These are phyloP conservation scores for Oemleria cerasiformis DNA, from an alignment of 306 rosid species.

Conservation along the genomic window DNA sequence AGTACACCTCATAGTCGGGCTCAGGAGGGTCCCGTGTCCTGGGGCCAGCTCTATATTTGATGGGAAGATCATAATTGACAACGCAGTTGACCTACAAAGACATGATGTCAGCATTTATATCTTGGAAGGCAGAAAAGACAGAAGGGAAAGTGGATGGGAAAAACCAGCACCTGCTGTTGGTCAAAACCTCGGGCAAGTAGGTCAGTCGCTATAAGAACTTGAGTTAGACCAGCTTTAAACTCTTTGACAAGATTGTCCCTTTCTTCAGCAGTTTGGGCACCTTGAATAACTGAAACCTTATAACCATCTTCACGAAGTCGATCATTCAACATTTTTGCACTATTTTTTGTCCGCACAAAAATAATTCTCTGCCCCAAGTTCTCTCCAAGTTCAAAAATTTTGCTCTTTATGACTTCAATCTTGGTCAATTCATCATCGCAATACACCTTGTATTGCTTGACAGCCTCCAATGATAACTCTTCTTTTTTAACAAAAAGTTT, in stretches of 20 bases:
- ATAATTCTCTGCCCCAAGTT: slow-evolving; percentile 86
- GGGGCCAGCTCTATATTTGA: slow-evolving; percentile 31
- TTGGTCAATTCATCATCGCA: slow-evolving; percentile 67
- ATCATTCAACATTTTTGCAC: slow-evolving; percentile 60
- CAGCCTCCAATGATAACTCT: slow-evolving; percentile 71
- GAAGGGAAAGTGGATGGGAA: not conserved
- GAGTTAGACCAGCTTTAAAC: slow-evolving; percentile 76
- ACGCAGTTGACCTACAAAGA: slow-evolving; percentile 65
- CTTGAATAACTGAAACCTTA: slow-evolving; percentile 71
- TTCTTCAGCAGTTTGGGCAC: slow-evolving; percentile 51
- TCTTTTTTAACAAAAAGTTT: slow-evolving; percentile 83
- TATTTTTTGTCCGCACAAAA: slow-evolving; percentile 66
- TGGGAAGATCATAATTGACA: slow-evolving; percentile 79
- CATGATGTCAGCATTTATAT: slow-evolving; percentile 15
- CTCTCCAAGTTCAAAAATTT: slow-evolving; percentile 79
- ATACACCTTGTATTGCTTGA: slow-evolving; percentile 77
- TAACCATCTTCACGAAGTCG: slow-evolving; percentile 61
- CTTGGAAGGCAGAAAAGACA: not conserved
- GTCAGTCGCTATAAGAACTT: slow-evolving; percentile 83
- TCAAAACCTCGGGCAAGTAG: slow-evolving; percentile 84
- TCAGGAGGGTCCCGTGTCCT: slow-evolving; percentile 28
- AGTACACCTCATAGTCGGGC: slow-evolving; percentile 81
- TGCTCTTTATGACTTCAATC: slow-evolving; percentile 54
- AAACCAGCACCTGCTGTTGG: slow-evolving; percentile 65
- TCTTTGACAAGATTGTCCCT: slow-evolving; percentile 84